Base-by-base conservation (phyloP, 306 rosid genomes). In the Ziziphus jujuba region DNA sequence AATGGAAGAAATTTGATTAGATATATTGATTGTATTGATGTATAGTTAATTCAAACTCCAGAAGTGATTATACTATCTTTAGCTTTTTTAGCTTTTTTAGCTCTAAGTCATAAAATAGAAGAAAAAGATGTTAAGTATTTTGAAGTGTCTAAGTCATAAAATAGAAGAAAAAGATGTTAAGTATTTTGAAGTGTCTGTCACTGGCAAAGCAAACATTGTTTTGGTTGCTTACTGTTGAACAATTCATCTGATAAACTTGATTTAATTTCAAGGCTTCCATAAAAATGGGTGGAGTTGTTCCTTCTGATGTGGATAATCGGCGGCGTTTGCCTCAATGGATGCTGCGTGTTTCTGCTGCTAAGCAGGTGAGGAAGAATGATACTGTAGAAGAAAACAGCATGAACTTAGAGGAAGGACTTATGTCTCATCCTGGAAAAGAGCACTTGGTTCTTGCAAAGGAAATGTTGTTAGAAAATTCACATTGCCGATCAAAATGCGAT, bases 311-410 rank as follows among this genome's bases (percentile, higher is more conserved):
- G 75, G 85, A 84, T 75, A 74, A 67, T 52, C 77, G 79, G 17
- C 88, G 98, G 12, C 85, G 82, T 31, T 73, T 92, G 76, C 96
- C 96, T 0, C 44, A 74, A 52, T 87, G 98, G 98, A 87, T 92
- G 92, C 69, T 84, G 78, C 86, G 80, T 49, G 75, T 64, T 43
- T 81, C 74, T 58, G 73, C 53, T 50, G 74, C 81, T 25, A 79
- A 25, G 72, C 77, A 67, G 34, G 65, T 7, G 66, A 79, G 20
- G 56, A 74, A 75, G 64, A 50, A 81, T 63, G 57, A 28, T 63
- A 67, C 69, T 66, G 81, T 50, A 56, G 80, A 75, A 63, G 75
- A 52, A 70, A 69, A 67, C 11, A 63, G 65, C 43, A 59, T 73
- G 68, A 45, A 22, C 21, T 5, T 16, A 16, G 80, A 61, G 45